Evolutionary conservation across 2,329 filamentous ascomycete species (phyloP), one percentile per base, ranked within the genome.

Genomic region (Ophiostoma sp.): DNA sequence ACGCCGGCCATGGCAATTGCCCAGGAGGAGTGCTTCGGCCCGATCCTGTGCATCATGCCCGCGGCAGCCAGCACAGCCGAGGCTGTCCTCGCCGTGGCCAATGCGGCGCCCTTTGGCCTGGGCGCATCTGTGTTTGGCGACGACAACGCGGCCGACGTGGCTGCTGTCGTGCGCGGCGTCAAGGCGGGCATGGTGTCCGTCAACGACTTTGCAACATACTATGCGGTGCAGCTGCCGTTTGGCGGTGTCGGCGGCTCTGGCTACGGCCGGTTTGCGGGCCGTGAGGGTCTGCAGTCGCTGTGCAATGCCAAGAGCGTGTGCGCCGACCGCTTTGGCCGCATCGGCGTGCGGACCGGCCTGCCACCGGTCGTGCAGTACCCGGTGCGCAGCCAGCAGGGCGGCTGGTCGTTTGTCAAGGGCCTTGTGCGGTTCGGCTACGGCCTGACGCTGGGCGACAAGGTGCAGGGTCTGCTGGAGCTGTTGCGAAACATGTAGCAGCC

Each of bases 131-230:
- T 99, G 52, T 97, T 96, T 78, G 95, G 94, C 44, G 83, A 85
- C 68, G 86, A 89, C 72, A 20, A 35, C 68, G 79, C 80, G 36
- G 84, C 86, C 70, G 84, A 87, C 67, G 82, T 97, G 0, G 79
- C 85, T 20, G 81, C 81, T 20, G 87, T 96, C 36, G 87, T 94
- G 1, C 80, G 80, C 27, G 86, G 87, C 33, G 84, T 97, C 68
- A 87, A 90, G 73, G 89, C 91, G 0, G 95, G 95, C 64, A 97
- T 97, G 91, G 92, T 98, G 0, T 89, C 93, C 33, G 87, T 99
- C 75, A 99, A 99, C 78, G 95, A 99, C 81, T 99, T 99, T 77
- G 95, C 90, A 27, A 90, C 89, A 36, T 97, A 89, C 79, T 99
- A 99, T 77, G 93, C 94, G 68, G 94, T 96, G 8, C 93, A 97